A percentile compares a stretch with the other conserved stretches of the same genome.
Evolutionary conservation across 2,329 filamentous ascomycete genomes (phyloP).

Genomic region (Neofusicoccum parvum): DNA sequence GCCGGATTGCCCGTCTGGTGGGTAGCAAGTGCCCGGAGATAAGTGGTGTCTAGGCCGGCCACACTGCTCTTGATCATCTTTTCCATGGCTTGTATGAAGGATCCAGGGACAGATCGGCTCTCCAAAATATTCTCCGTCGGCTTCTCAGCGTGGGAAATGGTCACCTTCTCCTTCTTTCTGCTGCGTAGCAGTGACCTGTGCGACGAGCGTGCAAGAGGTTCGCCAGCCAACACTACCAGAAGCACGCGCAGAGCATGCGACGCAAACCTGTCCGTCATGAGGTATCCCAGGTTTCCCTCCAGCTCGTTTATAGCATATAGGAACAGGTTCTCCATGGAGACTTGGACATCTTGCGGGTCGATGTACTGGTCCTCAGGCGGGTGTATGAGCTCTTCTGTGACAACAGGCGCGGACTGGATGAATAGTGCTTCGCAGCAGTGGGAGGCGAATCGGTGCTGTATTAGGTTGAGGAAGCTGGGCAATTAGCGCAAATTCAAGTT

Average conservation of each 20-base stretch:
- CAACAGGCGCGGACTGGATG: constrained; percentile 74
- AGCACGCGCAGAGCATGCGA: constrained; percentile 89
- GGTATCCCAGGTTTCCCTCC: constrained; percentile 77
- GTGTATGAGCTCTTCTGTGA: constrained; percentile 69
- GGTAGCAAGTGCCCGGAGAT: constrained; percentile 79
- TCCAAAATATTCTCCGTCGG: constrained; percentile 47
- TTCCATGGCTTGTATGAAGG: constrained; percentile 74
- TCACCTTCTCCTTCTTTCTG: constrained; percentile 86
- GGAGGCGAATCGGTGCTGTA: constrained; percentile 94
- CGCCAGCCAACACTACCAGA: constrained; percentile 80
- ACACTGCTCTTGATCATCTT: constrained; percentile 82
- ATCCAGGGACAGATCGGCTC: constrained; percentile 67
- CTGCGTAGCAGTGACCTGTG: constrained; percentile 78
- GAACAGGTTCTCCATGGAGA: constrained; percentile 82
- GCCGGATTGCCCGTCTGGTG: constrained; percentile 92
- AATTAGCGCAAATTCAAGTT: constrained; percentile 25
- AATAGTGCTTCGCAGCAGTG: constrained; percentile 97
- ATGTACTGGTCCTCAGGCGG: constrained; percentile 45
- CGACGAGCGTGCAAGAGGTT: constrained; percentile 67
- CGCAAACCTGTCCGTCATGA: constrained; percentile 86
- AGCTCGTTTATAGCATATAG: constrained; percentile 82
- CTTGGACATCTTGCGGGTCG: constrained; percentile 53
- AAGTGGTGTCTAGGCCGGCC: constrained; percentile 73
- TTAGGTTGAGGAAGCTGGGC: constrained; percentile 73
- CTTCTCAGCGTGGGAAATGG: constrained; percentile 51